Base-by-base conservation (phyloP, 441 rosid species). In the Populus tomentosa region DNA sequence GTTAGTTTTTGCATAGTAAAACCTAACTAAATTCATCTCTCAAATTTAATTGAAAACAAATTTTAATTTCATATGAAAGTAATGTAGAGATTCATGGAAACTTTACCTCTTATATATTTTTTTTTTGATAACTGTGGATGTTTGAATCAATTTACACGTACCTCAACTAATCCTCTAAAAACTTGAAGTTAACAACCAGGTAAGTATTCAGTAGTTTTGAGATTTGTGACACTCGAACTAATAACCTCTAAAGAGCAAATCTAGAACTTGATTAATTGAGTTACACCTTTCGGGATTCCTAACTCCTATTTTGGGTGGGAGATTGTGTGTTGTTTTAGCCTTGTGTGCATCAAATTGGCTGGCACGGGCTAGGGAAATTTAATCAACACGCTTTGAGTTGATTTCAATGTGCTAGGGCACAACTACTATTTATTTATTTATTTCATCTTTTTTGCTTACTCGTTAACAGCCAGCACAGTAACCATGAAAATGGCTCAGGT, bases 241-340 rank as follows among this genome's bases (percentile, higher is more conserved):
- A 0, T 38, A 0, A 10, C 0, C 0, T 38, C 0, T 38, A 10
- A 5, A 0, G 0, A 38, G 0, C 3, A 38, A 38, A 10, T 0
- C 3, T 0, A 38, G 0, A 0, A 38, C 13, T 0, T 38, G 13
- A 38, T 0, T 38, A 38, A 38, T 38, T 38, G 0, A 38, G 0
- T 0, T 38, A 38, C 3, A 38, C 0, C 2, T 0, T 0, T 8
- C 0, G 0, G 0, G 42, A 0, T 38, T 38, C 6, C 1, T 38
- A 38, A 38, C 42, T 38, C 0, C 56, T 46, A 1, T 46, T 46
- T 46, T 14, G 56, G 20, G 20, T 14, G 56, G 56, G 6, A 4
- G 20, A 46, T 46, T 14, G 56, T 46, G 56, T 46, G 56, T 4
- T 46, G 56, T 46, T 46, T 13, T 38, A 38, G 42, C 42, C 13